Evolutionary conservation across 257 asterid genomes (phyloP), one percentile per base, ranked within the genome.

Genomic region (Paulownia fortunei): DNA sequence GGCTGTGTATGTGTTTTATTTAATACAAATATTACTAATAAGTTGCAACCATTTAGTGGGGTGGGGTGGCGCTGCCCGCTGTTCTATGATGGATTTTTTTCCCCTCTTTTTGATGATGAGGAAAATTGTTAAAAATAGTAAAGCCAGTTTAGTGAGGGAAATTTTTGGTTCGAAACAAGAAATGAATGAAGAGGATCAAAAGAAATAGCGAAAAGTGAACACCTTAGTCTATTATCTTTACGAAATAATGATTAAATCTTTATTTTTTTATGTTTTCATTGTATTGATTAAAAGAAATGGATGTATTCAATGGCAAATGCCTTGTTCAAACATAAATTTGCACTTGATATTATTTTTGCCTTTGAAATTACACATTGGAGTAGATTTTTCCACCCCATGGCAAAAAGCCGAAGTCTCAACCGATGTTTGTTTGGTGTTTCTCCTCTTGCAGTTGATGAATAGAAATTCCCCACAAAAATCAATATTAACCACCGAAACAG

Each of bases 391-490:
- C 39, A 49, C 16, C 18, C 9, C 8, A 13, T 24, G 49, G 4
- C 2, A 60, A 19, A 24, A 13, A n/a, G 51, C 41, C 63, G 8
- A 36, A 72, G 4, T 36, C 44, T 70, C 12, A 8, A 11, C 34
- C 30, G 47, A 21, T 76, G 30, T 73, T 72, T 8, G 18, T 26
- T 13, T 51, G 68, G 10, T 81, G 23, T 56, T 58, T 63, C 32
- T 79, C 8, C 41, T 74, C 27, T 74, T 81, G 75, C 89, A 90
- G 96, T 76, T 89, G 11, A 44, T 77, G 30, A 73, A 82, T 8
- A 79, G 46, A 54, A 83, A 79, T 80, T 69, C 89, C 64, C 83
- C 84, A 6, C 72, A 76, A 56, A 79, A 79, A 37, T 69, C 89
- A 23, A 64, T 76, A 8, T 44, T 85, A 65, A 34, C 79, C 27